Conservation (phyloP, 73 alveolate species). For the Blepharisma stoltei region DNA sequence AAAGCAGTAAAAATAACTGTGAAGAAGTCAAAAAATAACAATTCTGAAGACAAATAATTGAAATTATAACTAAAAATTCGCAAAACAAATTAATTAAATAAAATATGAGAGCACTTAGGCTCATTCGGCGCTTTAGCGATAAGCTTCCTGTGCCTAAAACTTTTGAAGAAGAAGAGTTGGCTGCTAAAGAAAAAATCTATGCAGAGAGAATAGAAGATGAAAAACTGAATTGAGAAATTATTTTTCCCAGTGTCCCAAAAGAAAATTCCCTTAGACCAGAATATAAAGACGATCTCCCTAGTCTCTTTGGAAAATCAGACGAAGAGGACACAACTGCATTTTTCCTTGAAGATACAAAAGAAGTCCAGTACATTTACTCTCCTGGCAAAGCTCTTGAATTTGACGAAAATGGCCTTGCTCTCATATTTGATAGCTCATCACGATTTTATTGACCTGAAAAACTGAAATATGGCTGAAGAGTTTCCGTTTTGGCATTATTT, state of each 20-base stretch:
- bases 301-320: slow-evolving; percentile 8
- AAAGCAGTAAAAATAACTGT: slow-evolving; percentile 18
- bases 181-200: background rate
- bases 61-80: too few species aligned
- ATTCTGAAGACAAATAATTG: too few species aligned
- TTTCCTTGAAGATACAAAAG: slow-evolving; percentile 26
- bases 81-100: too few species aligned
- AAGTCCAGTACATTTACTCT: background rate
- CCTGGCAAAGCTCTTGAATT: background rate
- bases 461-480: slow-evolving; percentile 10
- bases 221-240: background rate
- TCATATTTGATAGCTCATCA: background rate
- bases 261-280: background rate
- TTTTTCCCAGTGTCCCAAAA: slow-evolving; percentile 19
- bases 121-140: background rate
- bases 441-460: background rate
- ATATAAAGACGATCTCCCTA: background rate
- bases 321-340: slow-evolving; percentile 29
- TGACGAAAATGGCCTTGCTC: background rate
- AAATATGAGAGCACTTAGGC: background rate
- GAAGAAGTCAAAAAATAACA: slow-evolving; percentile 13
- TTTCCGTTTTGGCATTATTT: background rate
- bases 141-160: background rate
- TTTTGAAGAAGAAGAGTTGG: background rate
- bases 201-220: background rate